Evolutionary conservation across 768 basidiomycete species (phyloP), one percentile per base, ranked within the genome.

Genomic region (Baorangia bicolor): DNA sequence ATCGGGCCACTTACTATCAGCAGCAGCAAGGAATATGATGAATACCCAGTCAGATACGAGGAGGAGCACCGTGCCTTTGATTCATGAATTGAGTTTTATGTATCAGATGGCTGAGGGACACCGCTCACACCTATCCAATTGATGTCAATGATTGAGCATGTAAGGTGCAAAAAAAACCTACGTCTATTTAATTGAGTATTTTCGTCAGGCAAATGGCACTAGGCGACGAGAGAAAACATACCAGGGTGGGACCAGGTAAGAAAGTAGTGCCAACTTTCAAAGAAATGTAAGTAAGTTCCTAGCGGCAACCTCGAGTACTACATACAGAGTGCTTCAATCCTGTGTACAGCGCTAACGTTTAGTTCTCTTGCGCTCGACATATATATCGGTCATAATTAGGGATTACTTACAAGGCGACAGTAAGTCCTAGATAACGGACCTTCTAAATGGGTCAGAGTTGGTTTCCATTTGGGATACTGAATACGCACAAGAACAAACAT

Each of bases 381-480:
- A 3, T 2, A 14, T 13, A 14, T 39, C 16, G 2, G 21, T 4
- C 20, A 27, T 44, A 38, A 21, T 18, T 20, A 1, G 2, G n/a
- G 11, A 30, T 3, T 25, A 59, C 62, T 55, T 49, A 67, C 65
- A 57, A 10, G 0, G 45, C 60, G 8, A 18, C 13, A 12, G 25
- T 9, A 20, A 59, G 21, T 18, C 66, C 65, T 25, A 44, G 0
- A 44, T 66, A 65, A 43, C 65, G 66, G 39, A 58, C 60, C 65
- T 67, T 54, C 2, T 4, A 34, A 30, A 21, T 30, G 10, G 6
- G 13, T 53, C 49, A 57, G 49, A 35, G n/a, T 25, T 4, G 2
- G 39, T 14, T n/a, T 9, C 12, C 9, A n/a, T 30, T 18, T 1
- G 0, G 14, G 31, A 25, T 13, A 35, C 1, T 2, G 46, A n/a